These are phyloP conservation scores for Thalassia testudinum DNA, from an alignment of 116 monocot genomes.

Conservation along the genomic window DNA sequence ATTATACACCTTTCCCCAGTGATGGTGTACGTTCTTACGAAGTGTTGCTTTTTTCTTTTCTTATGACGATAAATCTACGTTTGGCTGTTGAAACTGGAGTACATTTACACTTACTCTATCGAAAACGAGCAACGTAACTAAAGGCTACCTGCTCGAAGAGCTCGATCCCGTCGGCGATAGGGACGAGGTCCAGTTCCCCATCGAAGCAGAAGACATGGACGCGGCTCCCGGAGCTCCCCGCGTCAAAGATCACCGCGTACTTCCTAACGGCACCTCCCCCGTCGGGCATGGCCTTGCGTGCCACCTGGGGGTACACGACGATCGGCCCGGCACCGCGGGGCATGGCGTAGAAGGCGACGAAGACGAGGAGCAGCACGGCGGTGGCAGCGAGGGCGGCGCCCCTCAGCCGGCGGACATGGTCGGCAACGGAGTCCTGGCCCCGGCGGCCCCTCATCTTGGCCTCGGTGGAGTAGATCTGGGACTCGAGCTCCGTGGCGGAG, in stretches of 20 bases:
- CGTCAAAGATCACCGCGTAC: conserved; percentile 88
- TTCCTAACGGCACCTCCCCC: conserved; percentile 11
- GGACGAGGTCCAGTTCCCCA: conserved; percentile 46
- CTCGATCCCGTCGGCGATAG: conserved; percentile 70
- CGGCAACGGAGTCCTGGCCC: conserved; percentile 24
- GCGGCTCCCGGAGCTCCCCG: conserved; percentile 90
- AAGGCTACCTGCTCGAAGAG: conserved; percentile 56
- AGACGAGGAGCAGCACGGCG: conserved; percentile 32
- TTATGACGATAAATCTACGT: too few species aligned
- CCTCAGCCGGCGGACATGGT: conserved; percentile 44
- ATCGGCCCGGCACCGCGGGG: conserved; percentile 14
- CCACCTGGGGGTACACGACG: not conserved
- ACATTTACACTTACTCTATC: too few species aligned
- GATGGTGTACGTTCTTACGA: too few species aligned
- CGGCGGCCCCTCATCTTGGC: conserved; percentile 28
- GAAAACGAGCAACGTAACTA: too few species aligned
- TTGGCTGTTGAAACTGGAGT: too few species aligned
- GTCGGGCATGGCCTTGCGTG: not conserved
- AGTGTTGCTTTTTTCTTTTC: too few species aligned
- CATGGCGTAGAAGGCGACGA: conserved; percentile 49
- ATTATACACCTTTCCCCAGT: too few species aligned
- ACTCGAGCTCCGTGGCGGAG: conserved; percentile 34
- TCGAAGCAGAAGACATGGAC: conserved; percentile 92
- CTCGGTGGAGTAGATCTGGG: conserved; percentile 12
- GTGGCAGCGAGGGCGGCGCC: conserved; percentile 33